Evolutionary conservation across 768 basidiomycete genomes (phyloP).

Genomic region (Phylloporus rhodoxanthus): DNA sequence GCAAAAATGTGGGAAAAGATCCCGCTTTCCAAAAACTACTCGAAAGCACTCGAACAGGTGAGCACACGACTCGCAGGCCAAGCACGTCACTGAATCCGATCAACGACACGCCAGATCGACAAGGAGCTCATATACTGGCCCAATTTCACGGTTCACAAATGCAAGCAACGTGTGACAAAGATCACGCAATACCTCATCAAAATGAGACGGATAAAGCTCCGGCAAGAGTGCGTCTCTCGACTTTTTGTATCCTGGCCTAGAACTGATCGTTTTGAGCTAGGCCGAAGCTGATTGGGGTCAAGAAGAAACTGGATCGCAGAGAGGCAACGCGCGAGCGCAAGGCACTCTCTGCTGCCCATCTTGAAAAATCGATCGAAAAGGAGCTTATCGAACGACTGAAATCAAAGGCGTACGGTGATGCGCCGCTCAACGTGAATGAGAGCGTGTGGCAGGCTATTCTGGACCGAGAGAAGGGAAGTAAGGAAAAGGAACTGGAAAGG

Average conservation of each 20-base stretch:
- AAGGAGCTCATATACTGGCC: constrained; percentile 96
- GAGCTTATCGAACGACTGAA: constrained; percentile 94
- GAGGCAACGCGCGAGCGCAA: constrained; percentile 92
- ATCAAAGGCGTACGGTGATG: constrained; percentile 95
- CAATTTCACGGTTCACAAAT: constrained; percentile 94
- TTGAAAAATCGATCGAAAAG: constrained; percentile 93
- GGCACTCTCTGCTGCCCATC: constrained; percentile 89
- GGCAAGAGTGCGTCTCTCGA: constrained; percentile 62
- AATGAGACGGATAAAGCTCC: constrained; percentile 86
- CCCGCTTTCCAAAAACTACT: constrained; percentile 88
- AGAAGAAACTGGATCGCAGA: constrained; percentile 93
- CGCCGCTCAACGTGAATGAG: constrained; percentile 97
- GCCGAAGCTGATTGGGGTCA: constrained; percentile 89
- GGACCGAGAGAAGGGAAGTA: constrained; percentile 62
- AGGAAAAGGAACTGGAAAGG: constrained; percentile 39
- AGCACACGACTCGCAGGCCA: constrained; percentile 11
- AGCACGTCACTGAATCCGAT: background rate
- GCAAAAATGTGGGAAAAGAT: constrained; percentile 98
- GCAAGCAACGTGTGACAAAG: constrained; percentile 98
- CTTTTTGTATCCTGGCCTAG: background rate
- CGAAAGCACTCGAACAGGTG: constrained; percentile 93
- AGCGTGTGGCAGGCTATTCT: constrained; percentile 90
- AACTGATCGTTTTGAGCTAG: constrained; percentile 35
- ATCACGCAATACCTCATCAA: constrained; percentile 99
- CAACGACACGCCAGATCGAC: constrained; percentile 64